Evolutionary conservation across 305 asterid species (phyloP), one percentile per base, ranked within the genome.

Genomic region (Fraxinus velutina): DNA sequence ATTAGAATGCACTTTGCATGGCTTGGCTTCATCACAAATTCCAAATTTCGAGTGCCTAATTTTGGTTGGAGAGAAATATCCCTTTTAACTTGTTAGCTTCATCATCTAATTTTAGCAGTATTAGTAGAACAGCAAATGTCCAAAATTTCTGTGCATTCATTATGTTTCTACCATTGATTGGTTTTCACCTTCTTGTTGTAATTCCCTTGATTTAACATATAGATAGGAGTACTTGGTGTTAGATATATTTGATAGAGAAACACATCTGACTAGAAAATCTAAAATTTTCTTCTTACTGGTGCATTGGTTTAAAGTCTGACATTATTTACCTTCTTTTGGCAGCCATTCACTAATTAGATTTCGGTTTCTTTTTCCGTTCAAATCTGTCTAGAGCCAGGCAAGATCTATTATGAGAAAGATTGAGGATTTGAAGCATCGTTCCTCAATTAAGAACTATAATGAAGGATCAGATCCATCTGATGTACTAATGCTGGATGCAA

Each of bases 341-440:
- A 9, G 37, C 73, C 73, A 66, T 66, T 66, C 73, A 66, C 37
- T 66, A 66, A 76, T 12, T 47, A 27, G 64, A 8, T 39, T 76
- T 71, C 17, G 3, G 34, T 50, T 42, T 4, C 21, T 33, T 79
- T 78, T 78, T 7, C 30, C 36, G 27, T 34, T 64, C 57, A n/a
- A 78, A 83, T 39, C 21, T 75, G 50, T 76, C 33, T 86, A 95
- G 98, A 87, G 80, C 80, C 85, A 89, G 85, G 94, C 93, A 21
- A 89, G 89, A 84, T 86, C 97, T 74, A 70, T 90, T 71, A 64
- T 85, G 81, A 83, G 84, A 85, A 87, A 89, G 88, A 85, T 95
- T 27, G 93, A 88, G 70, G 80, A 89, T 70, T 88, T 93, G 87
- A 89, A 85, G 88, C 84, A 81, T 81, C 78, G 62, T 60, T 87